A percentile compares a stretch with the other conserved stretches of the same genome.
These are phyloP conservation scores for Blastobotrys parvus DNA, from an alignment of 805 yeast genomes.

Conservation along the genomic window DNA sequence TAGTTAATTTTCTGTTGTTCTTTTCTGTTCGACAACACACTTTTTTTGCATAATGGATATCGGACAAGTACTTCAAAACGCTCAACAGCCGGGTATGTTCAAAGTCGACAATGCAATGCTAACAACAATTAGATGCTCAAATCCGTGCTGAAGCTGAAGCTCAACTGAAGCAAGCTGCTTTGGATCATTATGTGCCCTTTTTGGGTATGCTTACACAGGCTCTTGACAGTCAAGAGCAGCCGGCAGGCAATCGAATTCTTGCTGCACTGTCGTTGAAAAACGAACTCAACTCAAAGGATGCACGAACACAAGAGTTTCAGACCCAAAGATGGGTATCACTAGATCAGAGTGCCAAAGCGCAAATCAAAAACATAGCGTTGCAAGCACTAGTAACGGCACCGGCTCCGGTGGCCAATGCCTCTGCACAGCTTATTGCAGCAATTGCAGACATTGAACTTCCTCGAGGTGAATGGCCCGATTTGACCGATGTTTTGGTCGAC, in stretches of 20 bases:
- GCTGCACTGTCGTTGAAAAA: conserved; percentile 86
- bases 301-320: conserved; percentile 46
- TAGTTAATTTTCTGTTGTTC: not conserved
- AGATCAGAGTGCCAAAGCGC: conserved; percentile 44
- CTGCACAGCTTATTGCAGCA: conserved; percentile 93
- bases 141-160: conserved; percentile 72
- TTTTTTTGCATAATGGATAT: not conserved
- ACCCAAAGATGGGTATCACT: conserved; percentile 68
- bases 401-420: conserved; percentile 74
- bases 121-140: conserved; percentile 39
- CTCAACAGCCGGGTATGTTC: conserved; percentile 1
- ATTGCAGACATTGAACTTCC: conserved; percentile 96
- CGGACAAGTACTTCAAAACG: not conserved
- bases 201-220: conserved; percentile 62
- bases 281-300: conserved; percentile 76
- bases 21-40: not conserved
- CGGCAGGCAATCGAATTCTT: conserved; percentile 78
- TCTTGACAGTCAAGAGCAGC: conserved; percentile 54
- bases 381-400: conserved; percentile 55
- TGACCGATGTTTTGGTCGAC: conserved; percentile 75
- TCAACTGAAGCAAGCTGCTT: conserved; percentile 61
- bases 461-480: conserved; percentile 75
- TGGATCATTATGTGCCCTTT: conserved; percentile 66
- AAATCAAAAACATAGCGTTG: conserved; percentile 57
- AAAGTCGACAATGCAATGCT: not conserved